Conservation (phyloP, 148 eudicot genomes). For the Persicaria tinctoria region DNA sequence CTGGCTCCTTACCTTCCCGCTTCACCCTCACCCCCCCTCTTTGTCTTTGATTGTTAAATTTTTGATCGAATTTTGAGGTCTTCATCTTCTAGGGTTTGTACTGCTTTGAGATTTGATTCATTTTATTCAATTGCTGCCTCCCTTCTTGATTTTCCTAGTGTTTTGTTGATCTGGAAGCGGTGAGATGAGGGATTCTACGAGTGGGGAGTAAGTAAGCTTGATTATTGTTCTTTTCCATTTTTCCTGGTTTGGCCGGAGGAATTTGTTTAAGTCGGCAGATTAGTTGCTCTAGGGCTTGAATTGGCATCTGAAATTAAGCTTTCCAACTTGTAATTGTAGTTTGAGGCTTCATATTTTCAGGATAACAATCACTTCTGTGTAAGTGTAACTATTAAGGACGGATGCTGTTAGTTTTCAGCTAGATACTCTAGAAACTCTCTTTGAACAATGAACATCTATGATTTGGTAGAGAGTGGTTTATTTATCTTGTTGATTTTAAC, state of each 20-base stretch:
- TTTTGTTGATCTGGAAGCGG: not conserved
- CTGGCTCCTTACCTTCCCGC: not conserved
- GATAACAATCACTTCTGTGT: not conserved
- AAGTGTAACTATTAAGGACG: not conserved
- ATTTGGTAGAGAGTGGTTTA: not conserved
- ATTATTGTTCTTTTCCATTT: not conserved
- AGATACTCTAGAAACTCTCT: not conserved
- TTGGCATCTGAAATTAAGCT: not conserved
- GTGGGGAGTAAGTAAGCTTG: not conserved
- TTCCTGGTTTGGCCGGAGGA: not conserved
- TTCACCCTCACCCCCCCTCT: not conserved
- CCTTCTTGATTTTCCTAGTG: not conserved
- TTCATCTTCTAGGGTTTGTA: not conserved
- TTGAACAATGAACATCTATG: not conserved
- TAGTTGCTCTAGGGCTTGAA: not conserved
- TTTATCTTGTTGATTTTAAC: not conserved
- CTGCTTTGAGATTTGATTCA: not conserved
- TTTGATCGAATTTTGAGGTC: constrained; percentile 10
- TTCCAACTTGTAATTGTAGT: not conserved
- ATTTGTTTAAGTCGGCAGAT: not conserved
- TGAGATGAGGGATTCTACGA: not conserved
- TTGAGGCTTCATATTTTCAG: not conserved
- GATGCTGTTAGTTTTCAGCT: not conserved
- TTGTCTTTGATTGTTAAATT: not conserved
- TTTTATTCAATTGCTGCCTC: not conserved